These are phyloP conservation scores for Fusarium sororula DNA, from an alignment of 2,329 filamentous ascomycete genomes.

Conservation along the genomic window DNA sequence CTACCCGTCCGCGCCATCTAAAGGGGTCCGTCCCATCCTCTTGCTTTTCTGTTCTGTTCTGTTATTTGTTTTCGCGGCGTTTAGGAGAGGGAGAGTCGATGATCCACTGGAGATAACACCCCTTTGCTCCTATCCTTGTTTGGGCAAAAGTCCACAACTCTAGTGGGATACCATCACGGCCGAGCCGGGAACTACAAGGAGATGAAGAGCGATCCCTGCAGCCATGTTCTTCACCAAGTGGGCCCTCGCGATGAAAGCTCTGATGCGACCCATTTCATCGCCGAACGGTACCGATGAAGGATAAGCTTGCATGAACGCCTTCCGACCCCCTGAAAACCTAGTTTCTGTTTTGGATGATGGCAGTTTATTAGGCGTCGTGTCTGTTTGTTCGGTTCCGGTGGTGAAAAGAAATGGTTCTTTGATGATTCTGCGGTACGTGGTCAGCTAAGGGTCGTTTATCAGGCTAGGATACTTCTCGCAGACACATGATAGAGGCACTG, in stretches of 20 bases:
- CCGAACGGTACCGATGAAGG: conserved; percentile 34
- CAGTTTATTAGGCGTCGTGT: not conserved
- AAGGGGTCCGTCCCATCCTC: not conserved
- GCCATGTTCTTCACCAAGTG: conserved; percentile 31
- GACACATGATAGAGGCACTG: conserved; percentile 6
- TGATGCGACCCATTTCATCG: conserved; percentile 36
- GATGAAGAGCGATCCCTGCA: conserved; percentile 22
- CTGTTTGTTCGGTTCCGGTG: not conserved
- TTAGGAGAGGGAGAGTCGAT: not conserved
- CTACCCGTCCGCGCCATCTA: conserved; percentile 47
- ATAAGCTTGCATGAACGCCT: conserved; percentile 31
- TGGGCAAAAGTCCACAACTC: not conserved
- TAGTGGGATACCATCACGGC: not conserved
- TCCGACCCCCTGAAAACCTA: conserved; percentile 25
- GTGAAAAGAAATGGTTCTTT: conserved; percentile 5
- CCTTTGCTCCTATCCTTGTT: not conserved
- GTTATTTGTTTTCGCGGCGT: not conserved
- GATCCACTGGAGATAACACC: not conserved
- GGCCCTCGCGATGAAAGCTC: conserved; percentile 20
- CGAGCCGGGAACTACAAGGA: conserved; percentile 2
- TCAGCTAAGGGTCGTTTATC: not conserved
- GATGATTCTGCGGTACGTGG: conserved; percentile 13
- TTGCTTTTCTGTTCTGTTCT: not conserved
- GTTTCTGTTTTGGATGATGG: not conserved
- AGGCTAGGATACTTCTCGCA: conserved; percentile 6